Conservation (phyloP, 805 yeast species). For the Zygosaccharomyces gambellarensis region DNA sequence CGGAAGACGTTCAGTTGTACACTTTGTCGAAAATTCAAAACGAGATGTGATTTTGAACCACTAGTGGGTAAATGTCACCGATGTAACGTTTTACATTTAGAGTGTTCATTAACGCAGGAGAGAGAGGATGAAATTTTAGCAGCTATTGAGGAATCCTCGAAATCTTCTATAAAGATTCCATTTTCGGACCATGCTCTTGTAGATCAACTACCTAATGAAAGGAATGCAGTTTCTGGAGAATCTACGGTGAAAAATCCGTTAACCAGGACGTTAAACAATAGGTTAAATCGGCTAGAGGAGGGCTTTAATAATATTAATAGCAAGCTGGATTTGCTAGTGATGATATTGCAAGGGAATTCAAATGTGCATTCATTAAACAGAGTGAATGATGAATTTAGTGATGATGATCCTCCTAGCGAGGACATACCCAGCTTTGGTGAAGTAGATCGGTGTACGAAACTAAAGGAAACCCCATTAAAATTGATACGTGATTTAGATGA, state of each 20-base stretch:
- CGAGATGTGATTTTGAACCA: constrained; percentile 51
- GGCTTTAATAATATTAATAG: constrained; percentile 21
- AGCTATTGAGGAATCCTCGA: constrained; percentile 20
- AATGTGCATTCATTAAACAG: not conserved
- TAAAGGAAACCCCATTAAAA: constrained; percentile 38
- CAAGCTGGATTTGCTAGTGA: constrained; percentile 23
- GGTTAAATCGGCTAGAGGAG: constrained; percentile 27
- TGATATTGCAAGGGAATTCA: constrained; percentile 19
- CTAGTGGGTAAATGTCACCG: constrained; percentile 45
- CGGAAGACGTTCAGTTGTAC: constrained; percentile 44
- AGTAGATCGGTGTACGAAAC: constrained; percentile 8
- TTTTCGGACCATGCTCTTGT: not conserved
- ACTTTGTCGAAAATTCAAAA: constrained; percentile 51
- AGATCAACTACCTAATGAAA: not conserved
- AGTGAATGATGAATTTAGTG: not conserved
- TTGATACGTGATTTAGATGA: constrained; percentile 38
- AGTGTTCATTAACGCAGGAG: constrained; percentile 43
- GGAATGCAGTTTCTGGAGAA: not conserved
- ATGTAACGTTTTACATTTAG: constrained; percentile 44
- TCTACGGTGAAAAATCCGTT: constrained; percentile 7
- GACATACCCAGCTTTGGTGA: not conserved
- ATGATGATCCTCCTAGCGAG: not conserved
- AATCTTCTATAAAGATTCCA: constrained; percentile 5
- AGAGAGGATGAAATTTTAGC: constrained; percentile 26
- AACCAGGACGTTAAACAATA: constrained; percentile 12